Conservation (phyloP, 768 basidiomycete genomes). For the Pleurotus citrinopileatus region DNA sequence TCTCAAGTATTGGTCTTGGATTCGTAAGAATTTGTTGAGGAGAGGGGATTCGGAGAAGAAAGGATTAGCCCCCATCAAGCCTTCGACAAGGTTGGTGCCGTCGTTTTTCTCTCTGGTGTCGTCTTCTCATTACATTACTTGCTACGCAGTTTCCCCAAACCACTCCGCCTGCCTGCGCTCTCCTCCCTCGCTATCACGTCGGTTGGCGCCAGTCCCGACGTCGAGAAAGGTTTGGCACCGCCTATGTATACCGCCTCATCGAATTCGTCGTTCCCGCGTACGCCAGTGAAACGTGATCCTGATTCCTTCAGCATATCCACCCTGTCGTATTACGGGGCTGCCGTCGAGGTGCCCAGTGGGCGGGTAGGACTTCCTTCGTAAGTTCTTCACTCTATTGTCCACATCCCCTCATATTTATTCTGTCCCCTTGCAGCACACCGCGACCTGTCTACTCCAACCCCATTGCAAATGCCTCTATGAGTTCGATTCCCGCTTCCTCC, state of each 20-base stretch:
- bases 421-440: neutral
- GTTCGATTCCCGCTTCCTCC: neutral
- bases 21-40: neutral
- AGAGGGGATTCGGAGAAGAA: neutral
- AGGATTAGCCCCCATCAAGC: neutral
- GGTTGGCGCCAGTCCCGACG: neutral
- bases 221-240: neutral
- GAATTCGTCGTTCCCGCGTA: constrained; percentile 2
- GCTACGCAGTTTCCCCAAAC: neutral
- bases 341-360: neutral
- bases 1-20: neutral
- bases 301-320: constrained; percentile 7
- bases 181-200: neutral
- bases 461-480: neutral
- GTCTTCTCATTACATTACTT: no score
- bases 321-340: constrained; percentile 3
- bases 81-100: neutral
- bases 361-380: neutral
- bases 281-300: neutral
- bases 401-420: neutral
- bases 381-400: neutral
- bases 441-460: neutral
- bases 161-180: neutral
- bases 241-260: neutral
- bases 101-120: no score